Conservation (phyloP, 2,329 filamentous ascomycete genomes). For the Clathrospora elynae region DNA sequence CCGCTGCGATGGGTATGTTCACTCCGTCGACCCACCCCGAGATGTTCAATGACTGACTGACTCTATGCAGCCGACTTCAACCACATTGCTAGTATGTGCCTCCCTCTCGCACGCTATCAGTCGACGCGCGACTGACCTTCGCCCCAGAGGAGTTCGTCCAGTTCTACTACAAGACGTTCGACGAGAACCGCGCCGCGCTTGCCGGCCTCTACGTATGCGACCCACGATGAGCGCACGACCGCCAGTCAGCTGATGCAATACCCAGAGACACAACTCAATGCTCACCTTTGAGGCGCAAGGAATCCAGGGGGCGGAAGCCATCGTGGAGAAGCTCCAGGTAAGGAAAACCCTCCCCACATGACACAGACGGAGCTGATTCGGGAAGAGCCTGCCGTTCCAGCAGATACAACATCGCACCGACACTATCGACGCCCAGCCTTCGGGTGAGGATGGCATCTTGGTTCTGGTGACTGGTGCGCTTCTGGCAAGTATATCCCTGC, state of each 20-base stretch:
- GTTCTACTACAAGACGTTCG: slow-evolving; percentile 91
- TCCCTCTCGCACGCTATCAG: not conserved
- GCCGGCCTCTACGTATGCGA: slow-evolving; percentile 77
- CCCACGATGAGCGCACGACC: slow-evolving; percentile 1
- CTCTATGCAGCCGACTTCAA: slow-evolving; percentile 16
- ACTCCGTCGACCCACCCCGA: slow-evolving; percentile 7
- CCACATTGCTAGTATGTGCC: slow-evolving; percentile 18
- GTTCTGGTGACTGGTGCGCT: slow-evolving; percentile 89
- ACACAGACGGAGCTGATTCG: slow-evolving; percentile 20
- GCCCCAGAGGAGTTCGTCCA: slow-evolving; percentile 78
- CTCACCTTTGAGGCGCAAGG: slow-evolving; percentile 84
- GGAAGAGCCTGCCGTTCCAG: slow-evolving; percentile 75
- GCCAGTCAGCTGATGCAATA: slow-evolving; percentile 8
- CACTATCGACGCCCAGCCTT: slow-evolving; percentile 84
- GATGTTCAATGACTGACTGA: slow-evolving; percentile 8
- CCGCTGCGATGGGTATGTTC: slow-evolving; percentile 21
- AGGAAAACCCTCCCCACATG: slow-evolving; percentile 35
- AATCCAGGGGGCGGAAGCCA: slow-evolving; percentile 65
- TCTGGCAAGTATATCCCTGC: slow-evolving; percentile 61
- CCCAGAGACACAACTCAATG: slow-evolving; percentile 75
- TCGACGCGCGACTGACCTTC: slow-evolving; percentile 21
- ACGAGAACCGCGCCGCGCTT: slow-evolving; percentile 69
- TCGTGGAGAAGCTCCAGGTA: slow-evolving; percentile 83
- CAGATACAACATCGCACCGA: slow-evolving; percentile 78
- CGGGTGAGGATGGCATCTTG: slow-evolving; percentile 69